These are phyloP conservation scores for Suillus alpinus DNA, from an alignment of 768 basidiomycete species.

Conservation along the genomic window DNA sequence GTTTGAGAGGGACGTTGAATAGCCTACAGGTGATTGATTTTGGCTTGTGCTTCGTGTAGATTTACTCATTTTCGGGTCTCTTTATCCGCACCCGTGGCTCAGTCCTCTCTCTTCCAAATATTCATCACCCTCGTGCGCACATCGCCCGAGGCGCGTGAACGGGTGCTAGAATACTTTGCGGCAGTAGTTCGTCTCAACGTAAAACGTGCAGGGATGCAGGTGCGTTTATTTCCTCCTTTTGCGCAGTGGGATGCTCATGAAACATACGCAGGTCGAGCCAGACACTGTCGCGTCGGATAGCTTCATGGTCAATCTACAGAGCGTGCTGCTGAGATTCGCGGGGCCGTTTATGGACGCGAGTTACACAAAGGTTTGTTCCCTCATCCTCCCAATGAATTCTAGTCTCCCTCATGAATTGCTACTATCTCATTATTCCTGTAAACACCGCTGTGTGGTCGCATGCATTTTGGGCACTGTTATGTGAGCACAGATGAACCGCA, in stretches of 20 bases:
- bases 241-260: not conserved
- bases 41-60: not conserved
- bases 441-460: not conserved
- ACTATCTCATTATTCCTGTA: not conserved
- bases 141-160: slow-evolving; percentile 74
- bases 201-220: slow-evolving; percentile 90
- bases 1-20: slow-evolving; percentile 82
- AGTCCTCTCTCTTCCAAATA: slow-evolving; percentile 77
- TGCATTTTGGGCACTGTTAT: not conserved
- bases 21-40: slow-evolving; percentile 64
- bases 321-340: slow-evolving; percentile 78
- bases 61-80: not conserved
- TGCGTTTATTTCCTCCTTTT: slow-evolving; percentile 24
- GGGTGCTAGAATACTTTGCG: slow-evolving; percentile 80
- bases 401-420: not conserved
- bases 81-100: slow-evolving; percentile 4
- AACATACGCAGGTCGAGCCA: slow-evolving; percentile 64
- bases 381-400: not conserved
- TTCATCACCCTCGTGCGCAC: slow-evolving; percentile 88
- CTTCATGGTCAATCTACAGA: slow-evolving; percentile 89
- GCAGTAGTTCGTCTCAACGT: slow-evolving; percentile 71
- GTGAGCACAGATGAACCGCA: slow-evolving; percentile 72
- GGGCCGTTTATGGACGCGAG: slow-evolving; percentile 94
- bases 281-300: slow-evolving; percentile 86
- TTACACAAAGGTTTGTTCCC: slow-evolving; percentile 69